These are phyloP conservation scores for Sclerotinia subarctica DNA, from an alignment of 2,329 filamentous ascomycete species.

Conservation along the genomic window DNA sequence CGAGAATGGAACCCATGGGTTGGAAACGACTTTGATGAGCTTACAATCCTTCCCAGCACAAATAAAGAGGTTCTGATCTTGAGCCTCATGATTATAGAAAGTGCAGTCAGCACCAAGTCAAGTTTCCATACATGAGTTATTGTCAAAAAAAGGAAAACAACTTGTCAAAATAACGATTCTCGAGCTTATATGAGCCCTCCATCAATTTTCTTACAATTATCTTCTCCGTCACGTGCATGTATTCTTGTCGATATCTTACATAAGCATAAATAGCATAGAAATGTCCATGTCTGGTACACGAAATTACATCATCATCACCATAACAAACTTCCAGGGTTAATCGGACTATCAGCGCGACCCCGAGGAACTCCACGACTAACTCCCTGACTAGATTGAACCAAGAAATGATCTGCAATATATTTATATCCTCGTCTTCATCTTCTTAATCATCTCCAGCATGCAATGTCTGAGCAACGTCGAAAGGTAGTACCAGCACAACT, in stretches of 20 bases:
- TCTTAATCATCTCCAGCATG: constrained; percentile 25
- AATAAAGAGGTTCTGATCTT: constrained; percentile 7
- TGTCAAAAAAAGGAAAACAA: background rate
- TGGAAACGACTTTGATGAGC: constrained; percentile 9
- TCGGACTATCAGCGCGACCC: background rate
- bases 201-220: background rate
- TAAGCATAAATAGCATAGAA: background rate
- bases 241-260: background rate
- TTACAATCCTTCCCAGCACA: constrained; percentile 2
- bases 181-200: background rate
- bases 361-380: background rate
- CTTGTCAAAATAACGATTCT: background rate
- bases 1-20: constrained; percentile 2
- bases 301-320: constrained; percentile 8
- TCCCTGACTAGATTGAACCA: background rate
- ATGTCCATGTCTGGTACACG: background rate
- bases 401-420: background rate
- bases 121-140: background rate
- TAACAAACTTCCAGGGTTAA: background rate
- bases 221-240: background rate
- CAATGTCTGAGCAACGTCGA: constrained; percentile 31
- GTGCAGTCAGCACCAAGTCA: background rate
- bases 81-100: background rate
- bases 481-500: constrained; percentile 67
- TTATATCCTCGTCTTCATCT: constrained; percentile 9